Evolutionary conservation across 2,329 filamentous ascomycete genomes (phyloP).

Genomic region (Penicillium capsulatum): DNA sequence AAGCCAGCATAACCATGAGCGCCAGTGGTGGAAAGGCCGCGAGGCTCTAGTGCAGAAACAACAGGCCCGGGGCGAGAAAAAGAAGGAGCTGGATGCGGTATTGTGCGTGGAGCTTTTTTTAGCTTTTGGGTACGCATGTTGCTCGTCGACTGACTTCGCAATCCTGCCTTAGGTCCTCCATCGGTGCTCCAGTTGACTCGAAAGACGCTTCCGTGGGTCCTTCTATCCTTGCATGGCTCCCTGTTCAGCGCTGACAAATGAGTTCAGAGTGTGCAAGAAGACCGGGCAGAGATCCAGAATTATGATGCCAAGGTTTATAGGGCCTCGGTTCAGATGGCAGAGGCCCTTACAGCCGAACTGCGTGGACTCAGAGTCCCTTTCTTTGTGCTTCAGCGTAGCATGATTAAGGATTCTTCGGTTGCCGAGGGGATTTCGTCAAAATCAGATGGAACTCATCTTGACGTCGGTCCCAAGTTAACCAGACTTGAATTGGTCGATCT

Average conservation of each 20-base stretch:
- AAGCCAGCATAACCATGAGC: conserved; percentile 60
- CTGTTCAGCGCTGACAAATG: not conserved
- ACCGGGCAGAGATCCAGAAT: conserved; percentile 52
- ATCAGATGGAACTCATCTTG: not conserved
- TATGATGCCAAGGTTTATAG: conserved; percentile 62
- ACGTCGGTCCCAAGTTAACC: conserved; percentile 26
- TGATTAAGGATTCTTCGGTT: conserved; percentile 33
- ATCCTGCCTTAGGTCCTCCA: conserved; percentile 37
- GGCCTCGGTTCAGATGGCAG: conserved; percentile 56
- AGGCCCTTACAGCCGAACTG: conserved; percentile 54
- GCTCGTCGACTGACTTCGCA: too few relatives aligned
- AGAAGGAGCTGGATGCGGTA: conserved; percentile 52
- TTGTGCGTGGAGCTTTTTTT: conserved; percentile 45
- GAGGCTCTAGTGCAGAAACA: conserved; percentile 52
- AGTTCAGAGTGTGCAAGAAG: conserved; percentile 43
- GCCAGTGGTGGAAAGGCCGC: conserved; percentile 56
- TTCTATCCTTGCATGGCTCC: not conserved
- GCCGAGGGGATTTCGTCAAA: not conserved
- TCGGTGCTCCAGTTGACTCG: conserved; percentile 41
- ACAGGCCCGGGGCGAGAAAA: conserved; percentile 48
- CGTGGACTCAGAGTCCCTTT: conserved; percentile 58
- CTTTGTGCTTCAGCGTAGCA: conserved; percentile 50
- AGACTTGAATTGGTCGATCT: conserved; percentile 43
- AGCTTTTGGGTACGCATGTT: too few relatives aligned
- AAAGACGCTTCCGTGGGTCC: conserved; percentile 31